Evolutionary conservation across 176 grass and related monocot species (phyloP).

Genomic region (Cenchrus purpureus): DNA sequence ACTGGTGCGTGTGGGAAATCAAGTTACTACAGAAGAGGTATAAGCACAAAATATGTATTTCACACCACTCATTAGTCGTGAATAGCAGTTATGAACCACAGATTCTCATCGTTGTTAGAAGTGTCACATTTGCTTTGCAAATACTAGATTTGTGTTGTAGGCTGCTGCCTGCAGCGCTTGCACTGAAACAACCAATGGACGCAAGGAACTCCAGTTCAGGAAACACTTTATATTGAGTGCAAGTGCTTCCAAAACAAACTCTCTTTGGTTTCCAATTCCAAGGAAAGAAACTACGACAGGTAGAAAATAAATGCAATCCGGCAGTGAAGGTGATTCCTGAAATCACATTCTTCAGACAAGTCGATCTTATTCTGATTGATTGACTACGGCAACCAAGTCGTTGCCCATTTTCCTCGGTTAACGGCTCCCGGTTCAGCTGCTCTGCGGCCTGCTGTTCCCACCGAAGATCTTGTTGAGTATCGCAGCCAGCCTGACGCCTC

Average conservation of each 20-base stretch:
- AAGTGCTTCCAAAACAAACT: neutral
- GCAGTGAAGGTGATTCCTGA: neutral
- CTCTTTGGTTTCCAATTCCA: neutral
- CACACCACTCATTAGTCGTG: too few relatives aligned
- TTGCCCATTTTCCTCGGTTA: neutral
- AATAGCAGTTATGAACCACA: neutral
- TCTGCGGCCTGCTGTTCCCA: conserved; percentile 4
- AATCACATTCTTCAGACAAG: neutral
- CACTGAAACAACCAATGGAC: neutral
- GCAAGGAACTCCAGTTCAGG: neutral
- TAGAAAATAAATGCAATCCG: neutral
- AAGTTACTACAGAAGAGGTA: neutral
- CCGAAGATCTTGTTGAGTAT: conserved; percentile 59
- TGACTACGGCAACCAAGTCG: too few relatives aligned
- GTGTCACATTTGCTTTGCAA: neutral
- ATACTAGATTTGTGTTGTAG: neutral
- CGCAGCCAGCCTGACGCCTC: conserved; percentile 54
- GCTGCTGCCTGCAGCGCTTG: too few relatives aligned
- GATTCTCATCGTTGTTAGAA: neutral
- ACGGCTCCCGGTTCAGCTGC: neutral
- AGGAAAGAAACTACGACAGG: neutral
- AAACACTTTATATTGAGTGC: neutral
- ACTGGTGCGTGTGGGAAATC: neutral
- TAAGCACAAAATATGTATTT: neutral
- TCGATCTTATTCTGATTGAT: conserved; percentile 5